phyloP scores from a whole-genome alignment of 257 asterid species.

The Scutellaria minor region DNA sequence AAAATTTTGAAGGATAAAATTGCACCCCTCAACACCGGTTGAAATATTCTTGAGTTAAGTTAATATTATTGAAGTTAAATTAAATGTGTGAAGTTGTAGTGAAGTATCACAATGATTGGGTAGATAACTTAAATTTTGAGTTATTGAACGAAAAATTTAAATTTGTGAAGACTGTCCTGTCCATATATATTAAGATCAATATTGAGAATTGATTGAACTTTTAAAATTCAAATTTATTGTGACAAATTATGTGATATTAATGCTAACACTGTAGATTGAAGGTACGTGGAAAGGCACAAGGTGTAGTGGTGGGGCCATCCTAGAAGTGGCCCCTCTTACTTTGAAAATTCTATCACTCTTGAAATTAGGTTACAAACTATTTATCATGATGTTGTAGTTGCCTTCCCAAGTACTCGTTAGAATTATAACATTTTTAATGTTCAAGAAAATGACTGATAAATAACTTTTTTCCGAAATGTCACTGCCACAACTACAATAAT shows the following conservation, averaged over 20 bases:
- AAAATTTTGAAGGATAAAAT: no score
- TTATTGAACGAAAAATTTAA: not conserved
- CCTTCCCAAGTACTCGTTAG: constrained; percentile 29
- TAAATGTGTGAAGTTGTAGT: not conserved
- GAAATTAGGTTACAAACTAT: not conserved
- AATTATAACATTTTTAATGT: not conserved
- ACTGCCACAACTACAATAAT: not conserved
- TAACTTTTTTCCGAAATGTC: not conserved
- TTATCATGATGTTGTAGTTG: constrained; percentile 28
- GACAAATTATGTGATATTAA: not conserved
- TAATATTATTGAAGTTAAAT: no score
- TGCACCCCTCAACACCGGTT: no score
- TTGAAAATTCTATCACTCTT: constrained; percentile 30
- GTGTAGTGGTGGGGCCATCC: not conserved
- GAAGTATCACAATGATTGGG: not conserved
- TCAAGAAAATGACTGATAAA: not conserved
- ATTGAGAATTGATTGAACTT: not conserved
- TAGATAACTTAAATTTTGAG: not conserved
- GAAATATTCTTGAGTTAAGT: no score
- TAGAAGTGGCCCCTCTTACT: constrained; percentile 26
- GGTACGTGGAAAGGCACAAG: constrained; percentile 28
- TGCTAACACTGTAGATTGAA: not conserved
- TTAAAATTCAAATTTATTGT: not conserved
- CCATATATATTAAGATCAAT: not conserved
- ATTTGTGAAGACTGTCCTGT: not conserved